Base-by-base conservation (phyloP, 306 rosid genomes). In the Rosa lucieae region DNA sequence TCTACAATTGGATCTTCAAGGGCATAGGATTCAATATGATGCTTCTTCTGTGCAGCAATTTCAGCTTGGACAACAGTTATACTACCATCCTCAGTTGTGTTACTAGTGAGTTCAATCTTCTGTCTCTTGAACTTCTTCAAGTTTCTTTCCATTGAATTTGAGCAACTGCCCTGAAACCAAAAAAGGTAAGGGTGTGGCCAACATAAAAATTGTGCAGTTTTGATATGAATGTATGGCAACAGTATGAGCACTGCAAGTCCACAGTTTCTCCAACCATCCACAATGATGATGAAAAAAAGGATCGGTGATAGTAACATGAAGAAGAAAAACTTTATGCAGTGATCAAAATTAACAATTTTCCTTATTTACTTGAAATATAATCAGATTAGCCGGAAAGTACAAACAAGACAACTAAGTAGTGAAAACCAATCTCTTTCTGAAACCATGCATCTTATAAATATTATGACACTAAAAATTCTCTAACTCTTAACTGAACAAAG, bases 91-190 rank as follows among this genome's bases (percentile, higher is more conserved):
- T 72, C 88, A 79, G 17, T 47, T 62, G 78, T 82, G 79, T 82
- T 78, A 53, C 26, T 77, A 17, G 23, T 70, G 58, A 18, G 67
- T 72, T 86, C 85, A 46, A 70, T 76, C 83, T 80, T 88, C 86
- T 76, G 89, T 74, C 89, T 89, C 81, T 89, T 94, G 74, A 84
- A 80, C 81, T 81, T 89, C 79, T 87, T 87, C 70, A 80, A 44
- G 80, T 79, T 84, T 79, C 85, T 85, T 69, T 72, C 88, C 76
- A 20, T 71, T 80, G 71, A 81, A 67, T 62, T 78, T 35, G 85
- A 81, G 75, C 81, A 78, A 75, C 77, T 76, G 8, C 81, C 89
- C 97, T 89, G 90, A 76, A 51, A 82, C 74, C 32, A 63, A 76
- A 40, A 42, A 23, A 32, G 37, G 15, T 40, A 52, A 52, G 39